Conservation (phyloP, 116 monocot genomes). For the Trichopus zeylanicus region DNA sequence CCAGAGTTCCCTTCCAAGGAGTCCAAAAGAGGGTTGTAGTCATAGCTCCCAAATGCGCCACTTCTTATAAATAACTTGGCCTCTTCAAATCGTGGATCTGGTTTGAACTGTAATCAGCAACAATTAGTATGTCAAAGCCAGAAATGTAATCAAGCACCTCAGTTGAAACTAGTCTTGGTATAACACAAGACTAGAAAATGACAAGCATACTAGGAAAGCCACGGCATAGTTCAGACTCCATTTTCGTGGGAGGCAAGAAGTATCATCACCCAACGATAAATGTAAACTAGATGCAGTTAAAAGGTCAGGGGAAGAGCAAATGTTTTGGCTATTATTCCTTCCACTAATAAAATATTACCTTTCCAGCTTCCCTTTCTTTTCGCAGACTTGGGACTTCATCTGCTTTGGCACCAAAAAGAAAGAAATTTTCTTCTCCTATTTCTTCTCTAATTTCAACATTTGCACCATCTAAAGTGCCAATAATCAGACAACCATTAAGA, state of each 20-base stretch:
- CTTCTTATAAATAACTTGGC: conserved; percentile 64
- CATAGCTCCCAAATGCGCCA: conserved; percentile 77
- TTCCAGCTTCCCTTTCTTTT: conserved; percentile 71
- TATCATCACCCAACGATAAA: too few species aligned
- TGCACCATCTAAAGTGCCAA: conserved; percentile 83
- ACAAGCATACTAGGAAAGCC: too few species aligned
- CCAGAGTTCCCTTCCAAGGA: conserved; percentile 85
- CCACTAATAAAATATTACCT: conserved; percentile 26
- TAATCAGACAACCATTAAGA: conserved; percentile 81
- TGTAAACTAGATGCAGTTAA: too few species aligned
- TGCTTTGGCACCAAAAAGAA: conserved; percentile 86
- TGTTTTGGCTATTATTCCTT: background rate
- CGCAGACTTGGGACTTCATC: conserved; percentile 74
- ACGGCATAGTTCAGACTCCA: too few species aligned
- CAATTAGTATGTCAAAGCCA: background rate
- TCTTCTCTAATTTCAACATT: conserved; percentile 98
- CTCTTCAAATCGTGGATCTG: conserved; percentile 86
- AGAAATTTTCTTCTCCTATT: conserved; percentile 88
- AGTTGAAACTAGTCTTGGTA: too few species aligned
- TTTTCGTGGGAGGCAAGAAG: too few species aligned
- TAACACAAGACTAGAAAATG: too few species aligned
- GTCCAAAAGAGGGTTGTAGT: conserved; percentile 73
- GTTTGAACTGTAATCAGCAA: conserved; percentile 54
- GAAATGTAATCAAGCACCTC: too few species aligned
- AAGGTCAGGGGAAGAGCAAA: background rate